phyloP scores from a whole-genome alignment of 495 filamentous ascomycete species.

The Elaphomyces granulatus region DNA sequence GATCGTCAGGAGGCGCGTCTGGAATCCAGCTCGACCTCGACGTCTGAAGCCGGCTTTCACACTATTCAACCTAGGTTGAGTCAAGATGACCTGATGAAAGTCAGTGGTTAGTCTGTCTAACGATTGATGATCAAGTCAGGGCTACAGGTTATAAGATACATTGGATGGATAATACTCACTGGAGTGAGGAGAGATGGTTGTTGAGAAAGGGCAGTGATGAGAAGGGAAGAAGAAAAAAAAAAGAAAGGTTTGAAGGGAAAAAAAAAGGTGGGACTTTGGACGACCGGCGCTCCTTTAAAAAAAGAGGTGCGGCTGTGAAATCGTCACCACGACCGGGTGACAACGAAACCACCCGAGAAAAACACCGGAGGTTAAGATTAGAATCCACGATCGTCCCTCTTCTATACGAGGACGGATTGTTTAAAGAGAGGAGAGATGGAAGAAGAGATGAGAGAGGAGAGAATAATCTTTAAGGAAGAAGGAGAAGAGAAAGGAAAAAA shows the following conservation, averaged over 20 bases:
- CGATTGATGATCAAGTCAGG: constrained; percentile 3
- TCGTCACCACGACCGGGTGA: no score
- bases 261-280: background rate
- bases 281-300: no score
- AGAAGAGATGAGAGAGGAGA: constrained; percentile 1
- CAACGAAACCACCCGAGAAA: background rate
- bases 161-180: background rate
- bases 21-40: no score
- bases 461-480: background rate
- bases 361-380: background rate
- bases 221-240: background rate
- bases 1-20: constrained; percentile 9
- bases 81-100: constrained; percentile 10
- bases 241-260: background rate
- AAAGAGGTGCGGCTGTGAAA: no score
- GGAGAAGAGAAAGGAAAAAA: background rate
- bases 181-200: background rate
- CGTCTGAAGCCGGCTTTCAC: no score
- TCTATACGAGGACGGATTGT: constrained; percentile 1
- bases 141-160: constrained; percentile 5
- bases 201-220: background rate
- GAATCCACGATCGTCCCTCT: background rate
- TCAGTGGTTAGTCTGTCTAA: constrained; percentile 1
- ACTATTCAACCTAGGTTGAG: constrained; percentile 13
- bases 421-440: constrained; percentile 2